Percentiles rank a stretch among this genome's conserved stretches.
Conservation (phyloP, 192 early-diverging fungal species). For the Glomus cerebriforme region DNA sequence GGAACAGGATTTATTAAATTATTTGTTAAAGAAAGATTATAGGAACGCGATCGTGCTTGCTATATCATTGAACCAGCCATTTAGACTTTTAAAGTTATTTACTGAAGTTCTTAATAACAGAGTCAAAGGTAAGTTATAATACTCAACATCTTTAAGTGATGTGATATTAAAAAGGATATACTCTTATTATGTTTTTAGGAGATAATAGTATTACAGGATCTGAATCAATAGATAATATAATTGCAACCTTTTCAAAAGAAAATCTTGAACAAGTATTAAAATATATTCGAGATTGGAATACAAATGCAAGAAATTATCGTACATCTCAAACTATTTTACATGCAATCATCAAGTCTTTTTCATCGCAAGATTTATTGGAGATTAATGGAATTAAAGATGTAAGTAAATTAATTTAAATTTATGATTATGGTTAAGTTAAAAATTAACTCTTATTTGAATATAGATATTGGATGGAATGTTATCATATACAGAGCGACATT, state of each 20-base stretch:
- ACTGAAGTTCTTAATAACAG: slow-evolving; percentile 57
- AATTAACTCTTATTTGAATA: slow-evolving; percentile 5
- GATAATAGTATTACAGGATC: slow-evolving; percentile 63
- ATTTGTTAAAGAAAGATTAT: slow-evolving; percentile 85
- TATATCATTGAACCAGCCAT: slow-evolving; percentile 87
- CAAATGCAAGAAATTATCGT: slow-evolving; percentile 76
- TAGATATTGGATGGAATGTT: slow-evolving; percentile 75
- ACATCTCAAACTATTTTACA: slow-evolving; percentile 83
- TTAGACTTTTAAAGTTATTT: slow-evolving; percentile 76
- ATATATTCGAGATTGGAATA: slow-evolving; percentile 96
- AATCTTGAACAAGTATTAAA: slow-evolving; percentile 79
- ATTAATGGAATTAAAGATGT: slow-evolving; percentile 82
- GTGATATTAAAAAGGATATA: too few relatives aligned
- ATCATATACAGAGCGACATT: slow-evolving; percentile 93
- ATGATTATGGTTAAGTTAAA: not conserved
- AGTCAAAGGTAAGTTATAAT: slow-evolving; percentile 33
- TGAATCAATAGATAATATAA: slow-evolving; percentile 67
- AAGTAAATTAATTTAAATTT: slow-evolving; percentile 17
- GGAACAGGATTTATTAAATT: slow-evolving; percentile 92
- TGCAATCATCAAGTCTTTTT: slow-evolving; percentile 68
- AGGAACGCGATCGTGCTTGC: slow-evolving; percentile 88
- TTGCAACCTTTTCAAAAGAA: slow-evolving; percentile 61
- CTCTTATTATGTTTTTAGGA: slow-evolving; percentile 16
- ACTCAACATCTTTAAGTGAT: not conserved
- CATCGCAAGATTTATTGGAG: slow-evolving; percentile 68